Evolutionary conservation across 2,329 filamentous ascomycete species (phyloP), one percentile per base, ranked within the genome.

Genomic region (Gremmenia infestans): DNA sequence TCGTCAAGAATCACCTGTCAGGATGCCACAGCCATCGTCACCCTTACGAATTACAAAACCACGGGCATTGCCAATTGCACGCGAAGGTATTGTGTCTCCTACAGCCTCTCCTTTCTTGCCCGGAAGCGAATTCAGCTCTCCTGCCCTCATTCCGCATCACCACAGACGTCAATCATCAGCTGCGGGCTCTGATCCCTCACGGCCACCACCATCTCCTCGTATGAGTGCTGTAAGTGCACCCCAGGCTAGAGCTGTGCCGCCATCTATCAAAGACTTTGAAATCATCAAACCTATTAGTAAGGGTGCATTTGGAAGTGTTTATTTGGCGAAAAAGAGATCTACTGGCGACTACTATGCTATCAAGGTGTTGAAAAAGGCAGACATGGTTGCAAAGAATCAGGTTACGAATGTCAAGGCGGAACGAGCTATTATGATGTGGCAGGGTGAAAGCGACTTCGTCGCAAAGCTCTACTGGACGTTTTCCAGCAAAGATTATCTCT

Each of bases 361-460:
- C 76, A 99, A 99, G 70, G 94, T 97, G 1, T 73, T 99, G 57
- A 97, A 97, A 71, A 99, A 99, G 74, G 92, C 94, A n/a, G 94
- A 99, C 77, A 99, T 99, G 94, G 91, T 99, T 60, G 94, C 94
- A 59, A 99, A 99, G 74, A 99, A 99, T 71, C 94, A 99, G 71
- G 92, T 99, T 65, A 96, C 94, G 64, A 99, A 99, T 68, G 94
- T 99, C 68, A 97, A 99, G 73, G 94, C 95, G 8, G 94, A 99
- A 73, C 84, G 94, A 63, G 95, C 95, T 22, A 99, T 99, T 70
- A 97, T 99, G 94, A 99, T 99, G 94, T 97, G 94, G 90, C 94
- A 99, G 74, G 94, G 94, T 22, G 91, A 97, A 72, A 99, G 95
- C 71, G 94, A 99, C 58, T 99, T 99, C 71, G 94, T 99, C 56